Percentiles rank a stretch among this genome's conserved stretches.
Evolutionary conservation across 163 green algal species (phyloP).

Genomic region (Scenedesmus sp.): DNA sequence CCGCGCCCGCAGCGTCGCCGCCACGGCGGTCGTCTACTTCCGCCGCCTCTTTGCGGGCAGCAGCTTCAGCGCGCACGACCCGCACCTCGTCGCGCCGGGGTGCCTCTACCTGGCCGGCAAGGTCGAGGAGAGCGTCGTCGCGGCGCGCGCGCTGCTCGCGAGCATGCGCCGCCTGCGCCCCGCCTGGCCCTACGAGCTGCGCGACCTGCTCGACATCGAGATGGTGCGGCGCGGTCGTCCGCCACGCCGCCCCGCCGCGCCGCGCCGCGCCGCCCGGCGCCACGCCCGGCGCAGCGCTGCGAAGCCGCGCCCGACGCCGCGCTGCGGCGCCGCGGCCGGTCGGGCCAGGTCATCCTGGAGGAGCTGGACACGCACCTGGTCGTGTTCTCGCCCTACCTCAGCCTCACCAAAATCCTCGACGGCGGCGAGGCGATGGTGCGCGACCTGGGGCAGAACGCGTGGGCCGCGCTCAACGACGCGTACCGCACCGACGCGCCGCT

Average conservation of each 20-base stretch:
- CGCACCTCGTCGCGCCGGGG: constrained; percentile 67
- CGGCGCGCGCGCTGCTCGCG: constrained; percentile 72
- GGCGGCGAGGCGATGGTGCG: constrained; percentile 36
- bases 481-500: constrained; percentile 75
- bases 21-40: constrained; percentile 73
- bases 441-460: constrained; percentile 55
- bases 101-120: constrained; percentile 87
- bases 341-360: constrained; percentile 74
- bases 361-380: constrained; percentile 78
- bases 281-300: too few relatives aligned
- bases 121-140: constrained; percentile 76
- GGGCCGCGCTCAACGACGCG: constrained; percentile 77
- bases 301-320: too few relatives aligned
- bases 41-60: constrained; percentile 67
- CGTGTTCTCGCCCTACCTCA: constrained; percentile 78
- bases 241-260: background rate
- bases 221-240: constrained; percentile 56
- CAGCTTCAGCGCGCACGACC: constrained; percentile 71
- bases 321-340: too few relatives aligned
- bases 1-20: constrained; percentile 58
- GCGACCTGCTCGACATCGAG: constrained; percentile 76
- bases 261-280: background rate
- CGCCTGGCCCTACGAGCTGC: constrained; percentile 60
- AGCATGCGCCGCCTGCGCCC: constrained; percentile 51
- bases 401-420: constrained; percentile 51